Evolutionary conservation across 2,329 filamentous ascomycete genomes (phyloP).

Genomic region (Neofusicoccum parvum): DNA sequence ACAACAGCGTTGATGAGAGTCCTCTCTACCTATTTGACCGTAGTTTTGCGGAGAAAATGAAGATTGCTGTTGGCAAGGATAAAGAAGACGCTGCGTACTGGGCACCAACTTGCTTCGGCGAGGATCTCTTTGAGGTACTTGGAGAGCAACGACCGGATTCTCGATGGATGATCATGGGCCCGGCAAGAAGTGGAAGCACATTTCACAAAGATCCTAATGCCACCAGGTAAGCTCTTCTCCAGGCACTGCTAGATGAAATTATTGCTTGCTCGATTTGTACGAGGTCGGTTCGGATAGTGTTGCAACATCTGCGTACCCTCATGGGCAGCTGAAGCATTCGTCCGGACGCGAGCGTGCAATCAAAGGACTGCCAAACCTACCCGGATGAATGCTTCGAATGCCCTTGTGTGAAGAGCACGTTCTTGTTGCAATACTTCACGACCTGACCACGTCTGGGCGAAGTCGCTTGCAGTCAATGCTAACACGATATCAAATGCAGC

Average conservation of each 20-base stretch:
- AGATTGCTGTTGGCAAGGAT: slow-evolving; percentile 61
- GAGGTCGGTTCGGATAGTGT: too few species aligned
- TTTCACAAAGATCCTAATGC: slow-evolving; percentile 84
- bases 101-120: slow-evolving; percentile 80
- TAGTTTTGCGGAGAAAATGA: slow-evolving; percentile 84
- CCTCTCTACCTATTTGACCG: slow-evolving; percentile 92
- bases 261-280: background rate
- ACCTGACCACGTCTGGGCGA: too few species aligned
- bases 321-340: background rate
- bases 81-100: slow-evolving; percentile 64
- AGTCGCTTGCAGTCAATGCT: slow-evolving; percentile 41
- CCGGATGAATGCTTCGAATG: too few species aligned
- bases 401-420: too few species aligned
- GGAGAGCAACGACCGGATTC: slow-evolving; percentile 79
- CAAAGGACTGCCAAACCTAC: too few species aligned
- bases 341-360: too few species aligned
- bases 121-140: slow-evolving; percentile 81
- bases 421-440: too few species aligned
- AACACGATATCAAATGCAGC: slow-evolving; percentile 45
- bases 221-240: slow-evolving; percentile 39
- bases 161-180: slow-evolving; percentile 90
- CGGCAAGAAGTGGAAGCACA: slow-evolving; percentile 83
- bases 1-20: slow-evolving; percentile 77
- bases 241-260: background rate
- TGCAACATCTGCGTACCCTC: too few species aligned